A percentile compares a stretch with the other conserved stretches of the same genome.
phyloP scores from a whole-genome alignment of 768 basidiomycete genomes.

The Kwoniella pini region DNA sequence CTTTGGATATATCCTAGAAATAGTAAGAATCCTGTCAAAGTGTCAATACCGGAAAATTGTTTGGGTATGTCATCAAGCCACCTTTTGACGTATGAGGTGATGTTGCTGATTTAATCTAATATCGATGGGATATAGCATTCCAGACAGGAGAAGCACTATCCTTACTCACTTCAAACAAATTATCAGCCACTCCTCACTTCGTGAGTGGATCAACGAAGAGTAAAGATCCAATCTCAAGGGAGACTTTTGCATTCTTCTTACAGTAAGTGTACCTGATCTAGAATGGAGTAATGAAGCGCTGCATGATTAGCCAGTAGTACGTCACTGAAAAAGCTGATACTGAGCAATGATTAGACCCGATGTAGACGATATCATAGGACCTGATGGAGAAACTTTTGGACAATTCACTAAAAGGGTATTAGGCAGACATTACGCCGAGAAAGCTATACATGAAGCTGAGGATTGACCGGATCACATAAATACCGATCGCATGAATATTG shows the following conservation, averaged over 20 bases:
- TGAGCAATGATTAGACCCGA: conserved; percentile 66
- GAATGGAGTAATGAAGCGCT: too few species aligned
- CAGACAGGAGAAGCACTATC: conserved; percentile 97
- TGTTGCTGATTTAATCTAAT: neutral
- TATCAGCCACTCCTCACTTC: conserved; percentile 93
- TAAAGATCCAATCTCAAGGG: conserved; percentile 62
- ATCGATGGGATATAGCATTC: conserved; percentile 63
- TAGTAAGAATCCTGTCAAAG: conserved; percentile 73
- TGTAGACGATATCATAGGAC: conserved; percentile 70
- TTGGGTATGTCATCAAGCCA: conserved; percentile 44
- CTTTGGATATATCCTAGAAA: conserved; percentile 82
- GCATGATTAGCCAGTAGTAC: too few species aligned
- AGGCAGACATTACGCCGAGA: conserved; percentile 60
- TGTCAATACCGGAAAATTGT: conserved; percentile 70
- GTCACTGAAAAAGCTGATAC: neutral
- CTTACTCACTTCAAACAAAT: conserved; percentile 73
- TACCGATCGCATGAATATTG: too few species aligned
- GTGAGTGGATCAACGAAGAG: conserved; percentile 67
- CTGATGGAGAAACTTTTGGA: conserved; percentile 73
- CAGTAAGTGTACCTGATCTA: conserved; percentile 47
- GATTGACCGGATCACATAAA: too few species aligned
- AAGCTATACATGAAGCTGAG: conserved; percentile 14
- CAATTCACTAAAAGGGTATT: conserved; percentile 84
- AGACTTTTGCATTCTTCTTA: conserved; percentile 65
- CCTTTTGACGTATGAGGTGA: too few species aligned